phyloP scores from a whole-genome alignment of 345 rosid species.

The Pistacia integerrima region DNA sequence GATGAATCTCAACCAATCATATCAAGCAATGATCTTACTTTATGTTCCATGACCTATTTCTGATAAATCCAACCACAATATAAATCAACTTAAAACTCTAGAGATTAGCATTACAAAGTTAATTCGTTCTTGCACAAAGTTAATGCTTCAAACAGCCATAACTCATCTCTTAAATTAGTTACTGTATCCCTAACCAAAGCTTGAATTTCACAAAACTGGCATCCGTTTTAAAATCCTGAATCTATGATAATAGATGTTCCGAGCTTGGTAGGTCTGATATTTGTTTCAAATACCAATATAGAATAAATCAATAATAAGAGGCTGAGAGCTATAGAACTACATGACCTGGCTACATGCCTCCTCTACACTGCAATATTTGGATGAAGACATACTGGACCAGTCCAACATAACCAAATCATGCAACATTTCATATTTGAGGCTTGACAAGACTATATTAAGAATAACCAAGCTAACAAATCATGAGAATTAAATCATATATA shows the following conservation, averaged over 20 bases:
- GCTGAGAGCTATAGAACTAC: background rate
- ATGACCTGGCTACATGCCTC: background rate
- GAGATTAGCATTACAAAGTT: slow-evolving; percentile 8
- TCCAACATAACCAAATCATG: background rate
- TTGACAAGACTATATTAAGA: background rate
- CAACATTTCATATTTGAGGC: background rate
- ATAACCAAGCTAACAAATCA: background rate
- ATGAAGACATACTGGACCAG: background rate
- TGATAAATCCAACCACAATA: background rate
- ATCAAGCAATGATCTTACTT: slow-evolving; percentile 2
- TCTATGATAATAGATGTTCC: background rate
- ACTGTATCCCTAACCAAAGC: slow-evolving; percentile 1
- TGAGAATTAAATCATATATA: background rate
- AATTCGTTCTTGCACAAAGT: background rate
- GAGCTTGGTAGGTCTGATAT: background rate
- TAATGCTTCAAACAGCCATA: background rate
- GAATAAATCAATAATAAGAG: slow-evolving; percentile 11
- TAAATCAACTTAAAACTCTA: slow-evolving; percentile 3
- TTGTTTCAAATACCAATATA: slow-evolving; percentile 7
- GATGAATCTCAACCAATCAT: slow-evolving; percentile 1
- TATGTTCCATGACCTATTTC: slow-evolving; percentile 1
- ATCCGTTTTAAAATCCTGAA: background rate
- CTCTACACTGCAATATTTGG: background rate
- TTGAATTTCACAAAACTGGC: background rate
- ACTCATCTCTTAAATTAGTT: background rate